Percentiles rank a stretch among this genome's conserved stretches.
Evolutionary conservation across 352 stramenopile species (phyloP).

Genomic region (Globisporangium alternatum): DNA sequence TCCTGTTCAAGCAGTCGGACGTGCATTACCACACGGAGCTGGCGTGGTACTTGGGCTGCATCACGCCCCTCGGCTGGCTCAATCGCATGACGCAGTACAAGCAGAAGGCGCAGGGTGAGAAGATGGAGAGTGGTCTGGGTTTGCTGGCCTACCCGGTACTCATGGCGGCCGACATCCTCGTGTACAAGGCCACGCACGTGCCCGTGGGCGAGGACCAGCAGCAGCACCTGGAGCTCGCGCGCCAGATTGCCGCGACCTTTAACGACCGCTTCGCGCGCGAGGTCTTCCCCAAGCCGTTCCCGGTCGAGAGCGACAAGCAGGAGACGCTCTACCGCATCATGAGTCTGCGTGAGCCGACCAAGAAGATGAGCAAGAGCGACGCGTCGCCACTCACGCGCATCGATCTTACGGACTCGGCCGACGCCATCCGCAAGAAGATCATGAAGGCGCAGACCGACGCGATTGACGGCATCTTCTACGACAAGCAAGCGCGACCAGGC

Average conservation of each 20-base stretch:
- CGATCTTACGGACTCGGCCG: constrained; percentile 87
- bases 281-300: constrained; percentile 61
- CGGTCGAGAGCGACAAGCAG: constrained; percentile 39
- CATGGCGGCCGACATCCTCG: constrained; percentile 99
- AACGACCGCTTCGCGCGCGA: constrained; percentile 92
- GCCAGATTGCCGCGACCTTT: constrained; percentile 95
- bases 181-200: constrained; percentile 97
- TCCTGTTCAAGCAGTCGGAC: constrained; percentile 85
- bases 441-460: constrained; percentile 90
- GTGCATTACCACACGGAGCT: constrained; percentile 92
- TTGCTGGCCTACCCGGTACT: constrained; percentile 98
- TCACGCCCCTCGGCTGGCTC: constrained; percentile 97
- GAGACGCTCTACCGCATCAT: constrained; percentile 92
- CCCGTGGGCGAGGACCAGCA: constrained; percentile 98
- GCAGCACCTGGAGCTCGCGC: constrained; percentile 98
- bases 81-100: constrained; percentile 99
- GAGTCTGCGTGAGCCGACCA: constrained; percentile 94
- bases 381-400: constrained; percentile 90
- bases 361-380: constrained; percentile 99
- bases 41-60: constrained; percentile 96
- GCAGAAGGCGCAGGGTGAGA: constrained; percentile 92
- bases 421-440: constrained; percentile 81
- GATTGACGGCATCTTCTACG: constrained; percentile 68
- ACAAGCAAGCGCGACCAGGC: constrained; percentile 92
- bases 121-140: constrained; percentile 80